These are phyloP conservation scores for Aurantiochytrium sp. DNA, from an alignment of 108 stramenopile genomes.

Conservation along the genomic window DNA sequence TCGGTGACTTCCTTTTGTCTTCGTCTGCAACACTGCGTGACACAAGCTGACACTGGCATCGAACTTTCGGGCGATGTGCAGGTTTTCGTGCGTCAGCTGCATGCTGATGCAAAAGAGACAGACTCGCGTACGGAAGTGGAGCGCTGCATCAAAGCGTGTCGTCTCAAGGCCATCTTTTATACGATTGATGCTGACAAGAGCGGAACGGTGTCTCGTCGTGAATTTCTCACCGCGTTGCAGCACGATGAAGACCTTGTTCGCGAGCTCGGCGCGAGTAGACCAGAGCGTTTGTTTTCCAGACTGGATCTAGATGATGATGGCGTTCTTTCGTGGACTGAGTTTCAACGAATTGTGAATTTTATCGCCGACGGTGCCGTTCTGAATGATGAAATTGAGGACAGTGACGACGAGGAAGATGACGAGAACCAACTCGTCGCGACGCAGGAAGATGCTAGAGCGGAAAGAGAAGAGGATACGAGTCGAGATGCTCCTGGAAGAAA, in stretches of 20 bases:
- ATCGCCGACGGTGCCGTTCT: too few species aligned
- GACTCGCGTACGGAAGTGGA: not conserved
- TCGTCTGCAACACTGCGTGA: not conserved
- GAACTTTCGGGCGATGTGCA: not conserved
- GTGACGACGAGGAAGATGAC: too few species aligned
- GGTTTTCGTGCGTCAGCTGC: not conserved
- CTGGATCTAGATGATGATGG: not conserved
- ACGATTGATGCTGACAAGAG: not conserved
- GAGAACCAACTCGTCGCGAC: too few species aligned
- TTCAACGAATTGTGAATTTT: too few species aligned
- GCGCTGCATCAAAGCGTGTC: not conserved
- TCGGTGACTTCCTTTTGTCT: not conserved
- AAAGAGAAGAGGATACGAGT: too few species aligned
- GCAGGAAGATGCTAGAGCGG: too few species aligned
- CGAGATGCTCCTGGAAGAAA: too few species aligned
- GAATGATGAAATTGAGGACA: too few species aligned
- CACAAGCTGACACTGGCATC: not conserved
- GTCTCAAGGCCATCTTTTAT: not conserved
- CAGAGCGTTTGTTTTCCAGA: not conserved
- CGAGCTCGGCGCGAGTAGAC: not conserved
- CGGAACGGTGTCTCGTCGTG: not conserved
- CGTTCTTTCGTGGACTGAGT: too few species aligned
- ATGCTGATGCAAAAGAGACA: too few species aligned
- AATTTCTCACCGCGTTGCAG: not conserved
- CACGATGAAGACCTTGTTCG: not conserved